Percentiles rank a stretch among this genome's conserved stretches.
Evolutionary conservation across 441 rosid species (phyloP).

Genomic region (Croton setiger): DNA sequence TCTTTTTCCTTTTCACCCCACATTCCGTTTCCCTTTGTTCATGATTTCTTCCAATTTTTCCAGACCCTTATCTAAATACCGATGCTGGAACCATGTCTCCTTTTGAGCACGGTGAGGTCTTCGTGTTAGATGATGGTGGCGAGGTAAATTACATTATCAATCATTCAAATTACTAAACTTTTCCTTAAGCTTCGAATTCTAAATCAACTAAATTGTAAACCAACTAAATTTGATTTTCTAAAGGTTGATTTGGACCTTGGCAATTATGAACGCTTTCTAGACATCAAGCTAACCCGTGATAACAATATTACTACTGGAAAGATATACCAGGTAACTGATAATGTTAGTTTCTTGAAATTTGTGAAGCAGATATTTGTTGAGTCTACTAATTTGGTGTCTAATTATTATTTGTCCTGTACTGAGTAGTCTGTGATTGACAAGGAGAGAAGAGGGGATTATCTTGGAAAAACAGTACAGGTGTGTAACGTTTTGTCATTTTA

Average conservation of each 20-base stretch:
- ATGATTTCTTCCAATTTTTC: neutral
- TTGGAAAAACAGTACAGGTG: constrained; percentile 95
- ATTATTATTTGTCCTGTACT: neutral
- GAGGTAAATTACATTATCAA: constrained; percentile 48
- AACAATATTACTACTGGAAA: constrained; percentile 90
- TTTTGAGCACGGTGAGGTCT: constrained; percentile 92
- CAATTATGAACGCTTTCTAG: constrained; percentile 85
- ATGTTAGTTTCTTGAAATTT: neutral
- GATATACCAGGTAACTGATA: constrained; percentile 59
- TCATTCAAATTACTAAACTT: neutral
- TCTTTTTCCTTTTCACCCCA: neutral
- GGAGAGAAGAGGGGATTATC: constrained; percentile 87
- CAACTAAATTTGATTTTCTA: constrained; percentile 9
- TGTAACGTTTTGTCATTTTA: constrained; percentile 7
- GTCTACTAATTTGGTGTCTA: neutral
- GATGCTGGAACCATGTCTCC: constrained; percentile 99
- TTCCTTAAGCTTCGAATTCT: too few species aligned
- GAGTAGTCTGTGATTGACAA: constrained; percentile 70
- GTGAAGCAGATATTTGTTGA: neutral
- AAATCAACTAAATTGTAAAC: neutral
- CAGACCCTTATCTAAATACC: constrained; percentile 90
- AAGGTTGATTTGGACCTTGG: constrained; percentile 98
- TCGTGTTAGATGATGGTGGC: constrained; percentile 92
- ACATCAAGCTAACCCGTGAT: constrained; percentile 70
- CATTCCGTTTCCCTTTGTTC: neutral